Conservation (phyloP, 2,329 filamentous ascomycete species). For the Paracoccidioides brasiliensis region DNA sequence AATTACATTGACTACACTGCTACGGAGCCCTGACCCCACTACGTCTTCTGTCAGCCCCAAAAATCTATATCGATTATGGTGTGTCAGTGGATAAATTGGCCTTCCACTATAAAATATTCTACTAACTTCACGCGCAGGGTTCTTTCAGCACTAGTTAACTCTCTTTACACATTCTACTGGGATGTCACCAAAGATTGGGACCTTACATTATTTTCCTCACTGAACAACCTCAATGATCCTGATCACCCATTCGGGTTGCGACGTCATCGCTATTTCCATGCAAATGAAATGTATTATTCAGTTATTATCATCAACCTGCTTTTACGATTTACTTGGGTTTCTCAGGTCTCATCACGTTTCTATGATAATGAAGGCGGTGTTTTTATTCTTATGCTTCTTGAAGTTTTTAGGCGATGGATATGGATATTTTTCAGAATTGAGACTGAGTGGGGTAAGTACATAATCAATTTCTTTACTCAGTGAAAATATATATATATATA, state of each 20-base stretch:
- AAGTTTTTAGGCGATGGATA: conserved; percentile 80
- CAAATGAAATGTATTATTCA: conserved; percentile 63
- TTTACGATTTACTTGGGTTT: conserved; percentile 78
- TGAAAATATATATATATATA: not conserved
- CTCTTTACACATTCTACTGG: conserved; percentile 96
- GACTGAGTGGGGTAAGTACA: conserved; percentile 66
- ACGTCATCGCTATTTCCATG: conserved; percentile 57
- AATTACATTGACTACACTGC: conserved; percentile 63
- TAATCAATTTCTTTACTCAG: not conserved
- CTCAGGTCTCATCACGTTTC: conserved; percentile 72
- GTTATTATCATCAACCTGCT: conserved; percentile 68
- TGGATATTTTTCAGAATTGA: conserved; percentile 97
- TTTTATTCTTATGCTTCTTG: conserved; percentile 73
- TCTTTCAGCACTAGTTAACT: conserved; percentile 64
- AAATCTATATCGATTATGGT: conserved; percentile 44
- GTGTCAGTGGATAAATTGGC: too few species aligned
- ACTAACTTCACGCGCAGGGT: conserved; percentile 43
- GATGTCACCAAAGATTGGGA: conserved; percentile 97
- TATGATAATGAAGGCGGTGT: conserved; percentile 80
- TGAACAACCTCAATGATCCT: conserved; percentile 43
- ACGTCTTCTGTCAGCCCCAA: conserved; percentile 42
- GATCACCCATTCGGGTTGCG: conserved; percentile 69
- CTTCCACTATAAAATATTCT: too few species aligned
- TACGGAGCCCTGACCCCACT: conserved; percentile 47
- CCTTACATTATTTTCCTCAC: conserved; percentile 60